Evolutionary conservation across 2,329 filamentous ascomycete species (phyloP), one percentile per base, ranked within the genome.

Genomic region (Pseudofabraea citricarpa): DNA sequence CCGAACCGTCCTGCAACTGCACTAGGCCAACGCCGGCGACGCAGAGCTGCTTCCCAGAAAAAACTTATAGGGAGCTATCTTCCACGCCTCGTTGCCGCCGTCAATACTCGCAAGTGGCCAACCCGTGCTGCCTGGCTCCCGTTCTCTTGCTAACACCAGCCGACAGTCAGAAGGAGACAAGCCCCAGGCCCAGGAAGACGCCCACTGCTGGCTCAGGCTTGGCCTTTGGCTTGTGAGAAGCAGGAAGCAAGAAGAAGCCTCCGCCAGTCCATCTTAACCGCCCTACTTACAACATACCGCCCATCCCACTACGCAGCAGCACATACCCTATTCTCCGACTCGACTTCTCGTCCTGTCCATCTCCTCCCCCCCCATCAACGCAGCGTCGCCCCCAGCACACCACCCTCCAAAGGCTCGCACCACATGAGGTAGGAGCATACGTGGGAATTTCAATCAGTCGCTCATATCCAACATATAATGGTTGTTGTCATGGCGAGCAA

Each of bases 401-500:
- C 35, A 5, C n/a, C 18, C 35, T 9, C 35, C 19, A 20, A n/a
- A 16, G 9, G 16, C 19, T 37, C 35, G n/a, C n/a, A n/a, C n/a
- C n/a, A n/a, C n/a, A n/a, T n/a, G n/a, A n/a, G n/a, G n/a, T n/a
- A n/a, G n/a, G n/a, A n/a, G n/a, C n/a, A n/a, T n/a, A n/a, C n/a
- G n/a, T n/a, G n/a, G n/a, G n/a, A n/a, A n/a, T n/a, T 37, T 15
- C 21, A n/a, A 19, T 6, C n/a, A 23, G 16, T 9, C 9, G 18
- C 15, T 8, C 35, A 20, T 12, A 22, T 8, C 16, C 18, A n/a
- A 22, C 19, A 37, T 37, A 37, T 37, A 33, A 57, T 57, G 54
- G 51, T 58, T 50, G 47, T 53, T 46, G 51, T 50, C 49, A 60
- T 58, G 56, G 50, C 54, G 20, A 52, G 49, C 47, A 58, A 56